Base-by-base conservation (phyloP, 1,139 yeast species). In the Sugiyamaella novakii region DNA sequence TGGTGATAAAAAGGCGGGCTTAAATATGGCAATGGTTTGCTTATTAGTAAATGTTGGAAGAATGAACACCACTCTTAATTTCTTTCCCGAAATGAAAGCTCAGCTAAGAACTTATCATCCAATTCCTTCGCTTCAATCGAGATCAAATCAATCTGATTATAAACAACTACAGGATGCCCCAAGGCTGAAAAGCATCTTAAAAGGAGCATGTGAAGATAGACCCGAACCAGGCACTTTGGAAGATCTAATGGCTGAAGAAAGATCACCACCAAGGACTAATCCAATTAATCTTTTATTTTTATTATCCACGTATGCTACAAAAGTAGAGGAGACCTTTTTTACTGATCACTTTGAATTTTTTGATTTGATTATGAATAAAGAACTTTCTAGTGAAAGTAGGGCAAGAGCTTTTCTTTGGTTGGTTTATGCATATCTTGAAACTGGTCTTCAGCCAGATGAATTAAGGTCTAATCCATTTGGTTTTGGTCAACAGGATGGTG, bases 71-170 rank as follows among this genome's bases (percentile, higher is more conserved):
- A 92, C 98, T 3, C 83, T 92, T 47, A 91, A 91, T 67, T 92
- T 91, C 64, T 95, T 88, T 49, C 89, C 95, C n/a, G 97, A 89
- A 64, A 91, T 91, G 98, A 84, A 89, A 57, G 88, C 96, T 0
- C 92, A 91, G 54, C 74, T 91, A 58, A 75, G 98, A 59, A 91
- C 97, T 0, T 92, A 86, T 64, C 97, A 91, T 67, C 86, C 96
- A 11, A 87, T 92, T 31, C 98, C 98, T 0, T 81, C 91, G 5
- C 73, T 92, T 46, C 98, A 92, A 64, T 81, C 84, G 2, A 80
- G 79, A 54, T 79, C 84, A 10, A 70, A 70, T 42, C 72, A 71
- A 49, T 63, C 68, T 6, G 77, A 74, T 51, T 75, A 82, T 43
- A 87, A 86, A 64, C 94, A 89, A 49, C 73, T 92, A 37, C 98